A percentile compares a stretch with the other conserved stretches of the same genome.
Conservation (phyloP, 2,329 filamentous ascomycete species). For the Thielaviopsis euricoi region DNA sequence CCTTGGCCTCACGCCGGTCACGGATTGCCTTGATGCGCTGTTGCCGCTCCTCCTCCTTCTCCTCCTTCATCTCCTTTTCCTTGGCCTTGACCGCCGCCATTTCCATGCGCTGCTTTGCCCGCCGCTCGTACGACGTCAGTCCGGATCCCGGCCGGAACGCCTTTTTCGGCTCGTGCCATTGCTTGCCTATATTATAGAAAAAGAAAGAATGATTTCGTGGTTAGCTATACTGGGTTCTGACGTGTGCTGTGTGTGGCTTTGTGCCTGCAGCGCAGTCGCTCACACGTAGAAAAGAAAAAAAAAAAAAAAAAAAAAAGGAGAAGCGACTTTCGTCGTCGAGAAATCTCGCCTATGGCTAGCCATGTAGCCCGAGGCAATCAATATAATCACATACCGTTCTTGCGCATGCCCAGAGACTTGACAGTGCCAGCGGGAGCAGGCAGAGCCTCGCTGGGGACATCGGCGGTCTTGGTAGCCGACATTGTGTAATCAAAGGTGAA, state of each 20-base stretch:
- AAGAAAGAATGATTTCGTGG: neutral
- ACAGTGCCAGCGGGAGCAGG: constrained; percentile 17
- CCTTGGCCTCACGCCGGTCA: constrained; percentile 74
- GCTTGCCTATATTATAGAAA: constrained; percentile 56
- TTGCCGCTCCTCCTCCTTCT: constrained; percentile 79
- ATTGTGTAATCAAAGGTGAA: neutral
- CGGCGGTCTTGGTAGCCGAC: neutral
- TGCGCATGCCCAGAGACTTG: constrained; percentile 51
- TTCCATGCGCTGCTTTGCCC: constrained; percentile 51
- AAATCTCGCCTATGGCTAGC: neutral
- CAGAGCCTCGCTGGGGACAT: neutral
- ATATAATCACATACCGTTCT: constrained; percentile 48
- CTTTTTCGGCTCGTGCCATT: constrained; percentile 74
- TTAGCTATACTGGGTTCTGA: too few relatives aligned
- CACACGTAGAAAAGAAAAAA: too few relatives aligned
- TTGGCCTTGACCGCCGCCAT: constrained; percentile 71
- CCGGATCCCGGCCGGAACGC: constrained; percentile 73
- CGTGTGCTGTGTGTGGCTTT: too few relatives aligned
- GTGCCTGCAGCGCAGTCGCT: too few relatives aligned
- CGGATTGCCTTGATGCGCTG: constrained; percentile 69
- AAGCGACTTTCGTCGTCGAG: neutral
- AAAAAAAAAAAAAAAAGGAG: neutral
- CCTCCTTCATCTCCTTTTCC: constrained; percentile 89
- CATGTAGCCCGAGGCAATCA: neutral
- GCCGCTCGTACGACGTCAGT: constrained; percentile 62